Evolutionary conservation across 2,329 filamentous ascomycete species (phyloP).

Genomic region (Alternaria brassicae): DNA sequence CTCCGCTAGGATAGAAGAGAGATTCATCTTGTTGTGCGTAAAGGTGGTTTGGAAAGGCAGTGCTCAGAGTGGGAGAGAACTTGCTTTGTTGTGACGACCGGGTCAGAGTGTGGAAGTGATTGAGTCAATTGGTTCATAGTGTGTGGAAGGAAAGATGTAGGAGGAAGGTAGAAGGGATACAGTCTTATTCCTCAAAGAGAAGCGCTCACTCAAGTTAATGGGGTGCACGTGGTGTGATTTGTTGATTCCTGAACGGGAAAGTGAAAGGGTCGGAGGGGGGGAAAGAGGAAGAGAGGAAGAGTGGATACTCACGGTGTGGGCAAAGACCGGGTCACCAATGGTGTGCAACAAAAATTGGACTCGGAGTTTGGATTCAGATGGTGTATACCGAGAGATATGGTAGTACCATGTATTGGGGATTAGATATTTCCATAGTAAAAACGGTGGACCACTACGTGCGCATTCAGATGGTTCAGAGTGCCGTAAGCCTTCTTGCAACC

Average conservation of each 20-base stretch:
- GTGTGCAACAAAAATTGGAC: not conserved
- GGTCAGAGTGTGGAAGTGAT: not conserved
- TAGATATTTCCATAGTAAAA: not conserved
- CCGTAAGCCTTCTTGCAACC: conserved; percentile 98
- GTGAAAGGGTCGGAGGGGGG: not conserved
- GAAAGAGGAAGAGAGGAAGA: not conserved
- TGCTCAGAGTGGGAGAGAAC: not conserved
- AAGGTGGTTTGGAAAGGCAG: not conserved
- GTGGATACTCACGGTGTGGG: not conserved
- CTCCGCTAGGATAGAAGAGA: not conserved
- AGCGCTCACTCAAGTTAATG: not conserved
- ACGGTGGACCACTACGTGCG: conserved; percentile 69
- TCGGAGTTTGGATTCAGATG: not conserved
- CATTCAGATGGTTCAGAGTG: conserved; percentile 94
- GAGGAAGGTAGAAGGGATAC: not conserved
- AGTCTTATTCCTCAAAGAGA: not conserved
- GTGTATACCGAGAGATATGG: not conserved
- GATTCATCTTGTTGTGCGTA: not conserved
- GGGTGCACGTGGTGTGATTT: not conserved
- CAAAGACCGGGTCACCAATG: too few species aligned
- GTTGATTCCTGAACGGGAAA: not conserved
- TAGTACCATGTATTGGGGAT: not conserved
- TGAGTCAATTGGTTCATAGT: not conserved
- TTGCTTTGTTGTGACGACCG: not conserved
- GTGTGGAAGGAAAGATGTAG: not conserved